These are phyloP conservation scores for Vigna hirtella DNA, from an alignment of 306 rosid genomes.

Conservation along the genomic window DNA sequence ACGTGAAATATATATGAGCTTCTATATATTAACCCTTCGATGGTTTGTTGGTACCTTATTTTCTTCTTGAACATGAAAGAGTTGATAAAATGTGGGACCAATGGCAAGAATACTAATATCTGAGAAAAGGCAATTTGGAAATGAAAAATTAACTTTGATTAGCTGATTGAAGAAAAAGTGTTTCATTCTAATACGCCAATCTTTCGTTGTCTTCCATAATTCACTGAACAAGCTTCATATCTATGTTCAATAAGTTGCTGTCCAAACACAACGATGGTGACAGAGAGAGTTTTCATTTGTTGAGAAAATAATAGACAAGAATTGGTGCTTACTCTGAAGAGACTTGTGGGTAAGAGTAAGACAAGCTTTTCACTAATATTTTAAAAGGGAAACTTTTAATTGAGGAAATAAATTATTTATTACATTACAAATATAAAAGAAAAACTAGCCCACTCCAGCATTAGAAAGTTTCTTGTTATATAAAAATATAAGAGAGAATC, in stretches of 20 bases:
- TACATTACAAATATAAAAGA: neutral
- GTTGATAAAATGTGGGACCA: constrained; percentile 57
- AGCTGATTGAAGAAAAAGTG: constrained; percentile 34
- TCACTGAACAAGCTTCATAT: constrained; percentile 42
- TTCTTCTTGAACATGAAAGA: constrained; percentile 47
- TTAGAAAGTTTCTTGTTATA: too few relatives aligned
- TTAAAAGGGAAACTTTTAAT: neutral
- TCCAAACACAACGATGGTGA: constrained; percentile 50
- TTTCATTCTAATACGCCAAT: constrained; percentile 51
- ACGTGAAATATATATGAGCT: constrained; percentile 45
- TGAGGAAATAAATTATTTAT: neutral
- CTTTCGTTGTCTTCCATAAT: constrained; percentile 50
- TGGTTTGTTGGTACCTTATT: constrained; percentile 55
- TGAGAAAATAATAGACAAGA: constrained; percentile 45
- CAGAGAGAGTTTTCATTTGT: constrained; percentile 40
- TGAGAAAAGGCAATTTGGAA: constrained; percentile 27
- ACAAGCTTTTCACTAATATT: constrained; percentile 42
- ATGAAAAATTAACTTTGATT: constrained; percentile 44
- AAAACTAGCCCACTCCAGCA: too few relatives aligned
- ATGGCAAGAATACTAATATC: constrained; percentile 39
- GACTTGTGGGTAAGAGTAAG: constrained; percentile 55
- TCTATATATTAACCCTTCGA: constrained; percentile 50
- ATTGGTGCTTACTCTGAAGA: constrained; percentile 46
- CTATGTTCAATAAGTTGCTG: constrained; percentile 48
- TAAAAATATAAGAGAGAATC: too few relatives aligned